phyloP scores from a whole-genome alignment of 2,329 filamentous ascomycete species.

The Trichoderma semiorbis region DNA sequence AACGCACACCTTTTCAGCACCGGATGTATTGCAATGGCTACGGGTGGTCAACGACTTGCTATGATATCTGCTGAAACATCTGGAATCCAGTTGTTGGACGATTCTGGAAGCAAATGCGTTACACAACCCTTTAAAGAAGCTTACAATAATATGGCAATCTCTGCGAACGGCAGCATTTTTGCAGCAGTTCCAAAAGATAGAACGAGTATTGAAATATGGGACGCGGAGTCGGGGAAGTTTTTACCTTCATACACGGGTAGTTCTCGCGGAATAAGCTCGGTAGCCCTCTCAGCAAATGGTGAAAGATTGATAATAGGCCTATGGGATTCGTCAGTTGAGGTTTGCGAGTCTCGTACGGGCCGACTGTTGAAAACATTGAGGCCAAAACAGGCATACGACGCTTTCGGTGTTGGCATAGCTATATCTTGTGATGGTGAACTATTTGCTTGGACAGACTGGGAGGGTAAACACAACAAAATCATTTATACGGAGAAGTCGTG shows the following conservation, averaged over 20 bases:
- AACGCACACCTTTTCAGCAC: not conserved
- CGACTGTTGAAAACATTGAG: not conserved
- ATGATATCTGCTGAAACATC: not conserved
- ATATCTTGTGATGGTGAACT: not conserved
- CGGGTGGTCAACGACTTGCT: conserved; percentile 20
- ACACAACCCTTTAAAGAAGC: not conserved
- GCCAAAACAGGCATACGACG: not conserved
- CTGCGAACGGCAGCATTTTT: not conserved
- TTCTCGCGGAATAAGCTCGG: not conserved
- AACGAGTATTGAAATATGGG: not conserved
- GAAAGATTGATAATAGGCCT: not conserved
- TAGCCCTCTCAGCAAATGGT: not conserved
- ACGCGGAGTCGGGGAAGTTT: not conserved
- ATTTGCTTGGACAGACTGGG: not conserved
- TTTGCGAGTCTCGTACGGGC: not conserved
- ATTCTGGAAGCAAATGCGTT: not conserved
- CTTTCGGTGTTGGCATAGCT: not conserved
- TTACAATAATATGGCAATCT: not conserved
- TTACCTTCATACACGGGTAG: not conserved
- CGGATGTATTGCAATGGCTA: conserved; percentile 14
- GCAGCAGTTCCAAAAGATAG: not conserved
- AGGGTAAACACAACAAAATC: rapidly evolving
- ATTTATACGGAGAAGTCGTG: no score
- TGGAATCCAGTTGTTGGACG: conserved; percentile 19
- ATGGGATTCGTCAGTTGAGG: rapidly evolving